A percentile compares a stretch with the other conserved stretches of the same genome.
Evolutionary conservation across 2,329 filamentous ascomycete genomes (phyloP).

Genomic region (Hysterium pulicare): DNA sequence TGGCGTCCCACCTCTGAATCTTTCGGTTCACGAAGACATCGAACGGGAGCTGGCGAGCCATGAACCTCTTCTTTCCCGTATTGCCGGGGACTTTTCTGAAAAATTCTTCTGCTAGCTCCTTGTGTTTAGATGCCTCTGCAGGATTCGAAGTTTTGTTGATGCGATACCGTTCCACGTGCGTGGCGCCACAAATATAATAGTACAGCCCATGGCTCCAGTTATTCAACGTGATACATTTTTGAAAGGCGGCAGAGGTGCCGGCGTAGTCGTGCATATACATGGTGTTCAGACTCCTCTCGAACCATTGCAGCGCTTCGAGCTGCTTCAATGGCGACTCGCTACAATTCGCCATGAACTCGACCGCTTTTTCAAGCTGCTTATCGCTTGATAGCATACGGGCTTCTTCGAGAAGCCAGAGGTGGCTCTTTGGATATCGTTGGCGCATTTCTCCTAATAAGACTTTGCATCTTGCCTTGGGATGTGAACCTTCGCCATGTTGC

Average conservation of each 20-base stretch:
- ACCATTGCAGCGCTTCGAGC: conserved; percentile 78
- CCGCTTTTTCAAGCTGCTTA: conserved; percentile 62
- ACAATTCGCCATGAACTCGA: conserved; percentile 61
- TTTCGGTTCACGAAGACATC: conserved; percentile 83
- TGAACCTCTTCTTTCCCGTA: conserved; percentile 82
- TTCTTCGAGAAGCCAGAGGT: conserved; percentile 86
- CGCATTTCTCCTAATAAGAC: conserved; percentile 72
- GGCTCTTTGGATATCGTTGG: conserved; percentile 71
- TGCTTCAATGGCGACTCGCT: conserved; percentile 76
- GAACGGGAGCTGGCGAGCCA: conserved; percentile 85
- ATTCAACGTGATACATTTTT: conserved; percentile 56
- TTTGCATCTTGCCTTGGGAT: conserved; percentile 66
- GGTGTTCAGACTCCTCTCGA: conserved; percentile 74
- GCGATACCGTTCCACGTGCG: conserved; percentile 79
- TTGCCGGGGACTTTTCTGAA: conserved; percentile 69
- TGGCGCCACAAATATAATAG: conserved; percentile 78
- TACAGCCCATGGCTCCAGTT: conserved; percentile 90
- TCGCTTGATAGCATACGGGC: conserved; percentile 70
- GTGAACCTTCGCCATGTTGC: conserved; percentile 56
- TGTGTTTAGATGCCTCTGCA: conserved; percentile 47
- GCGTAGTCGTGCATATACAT: conserved; percentile 79
- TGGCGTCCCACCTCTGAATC: conserved; percentile 80
- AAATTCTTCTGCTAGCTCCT: conserved; percentile 59
- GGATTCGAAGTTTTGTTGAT: conserved; percentile 46
- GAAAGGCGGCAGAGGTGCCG: conserved; percentile 69